Evolutionary conservation across 2,329 filamentous ascomycete species (phyloP).

Genomic region (Penicillium sp.): DNA sequence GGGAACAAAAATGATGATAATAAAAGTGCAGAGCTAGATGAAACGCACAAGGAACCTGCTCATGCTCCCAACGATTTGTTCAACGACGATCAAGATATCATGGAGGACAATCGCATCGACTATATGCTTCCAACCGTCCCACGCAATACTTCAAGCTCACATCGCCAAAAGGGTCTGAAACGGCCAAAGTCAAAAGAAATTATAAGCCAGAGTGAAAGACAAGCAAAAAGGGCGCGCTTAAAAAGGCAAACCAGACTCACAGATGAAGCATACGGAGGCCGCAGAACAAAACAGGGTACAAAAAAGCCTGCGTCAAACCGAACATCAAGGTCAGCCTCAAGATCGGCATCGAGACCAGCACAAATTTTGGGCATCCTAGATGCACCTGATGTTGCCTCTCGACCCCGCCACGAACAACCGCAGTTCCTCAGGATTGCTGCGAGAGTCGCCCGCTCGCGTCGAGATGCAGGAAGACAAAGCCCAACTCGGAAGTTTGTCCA

Average conservation of each 20-base stretch:
- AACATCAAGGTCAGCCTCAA: not conserved
- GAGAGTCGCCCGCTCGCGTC: slow-evolving; percentile 50
- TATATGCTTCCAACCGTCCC: slow-evolving; percentile 38
- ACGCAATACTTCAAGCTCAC: slow-evolving; percentile 18
- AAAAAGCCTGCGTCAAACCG: not conserved
- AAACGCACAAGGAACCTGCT: not conserved
- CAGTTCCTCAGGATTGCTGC: slow-evolving; percentile 58
- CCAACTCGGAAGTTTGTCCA: slow-evolving; percentile 54
- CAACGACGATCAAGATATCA: slow-evolving; percentile 34
- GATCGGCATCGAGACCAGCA: not conserved
- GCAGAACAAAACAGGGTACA: slow-evolving; percentile 23
- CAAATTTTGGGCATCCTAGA: slow-evolving; percentile 54
- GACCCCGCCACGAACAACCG: slow-evolving; percentile 40
- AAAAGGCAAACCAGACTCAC: slow-evolving; percentile 39
- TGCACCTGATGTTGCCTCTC: slow-evolving; percentile 37
- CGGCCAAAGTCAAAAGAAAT: slow-evolving; percentile 18
- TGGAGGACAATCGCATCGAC: slow-evolving; percentile 45
- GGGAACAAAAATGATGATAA: not conserved
- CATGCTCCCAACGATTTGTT: not conserved
- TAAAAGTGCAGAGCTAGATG: not conserved
- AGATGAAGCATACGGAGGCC: slow-evolving; percentile 28
- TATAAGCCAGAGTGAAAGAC: slow-evolving; percentile 16
- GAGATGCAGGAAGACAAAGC: slow-evolving; percentile 52
- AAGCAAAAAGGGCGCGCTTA: slow-evolving; percentile 24
- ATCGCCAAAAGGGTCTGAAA: slow-evolving; percentile 14